Base-by-base conservation (phyloP, 371 early-diverging fungal species). In the Choanephora cucurbitarum region DNA sequence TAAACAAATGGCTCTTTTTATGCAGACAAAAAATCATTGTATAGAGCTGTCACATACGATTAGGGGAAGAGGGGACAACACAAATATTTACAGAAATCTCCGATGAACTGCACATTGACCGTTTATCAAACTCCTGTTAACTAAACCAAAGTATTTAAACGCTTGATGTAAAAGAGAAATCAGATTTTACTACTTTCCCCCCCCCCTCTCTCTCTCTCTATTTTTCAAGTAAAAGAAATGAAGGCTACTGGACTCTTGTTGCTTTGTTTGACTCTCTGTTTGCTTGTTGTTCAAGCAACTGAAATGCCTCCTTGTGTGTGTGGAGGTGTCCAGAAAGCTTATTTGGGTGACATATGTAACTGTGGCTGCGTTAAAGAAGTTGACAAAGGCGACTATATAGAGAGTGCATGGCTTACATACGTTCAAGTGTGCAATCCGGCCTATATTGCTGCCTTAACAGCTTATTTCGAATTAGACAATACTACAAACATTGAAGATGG, bases 401-500 rank as follows among this genome's bases (percentile, higher is more conserved):
- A 23, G 21, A 21, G 5, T 13, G 45, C 7, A 45, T 45, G 21
- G 14, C 3, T 6, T 13, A 34, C 14, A 11, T 57, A 50, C n/a
- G 22, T 34, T 19, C 8, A n/a, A 18, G 18, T 5, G 37, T 57
- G 50, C 31, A 50, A 50, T 22, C 31, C 21, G 6, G 18, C 15
- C 5, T 23, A 23, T 19, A 15, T 51, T 17, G 40, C 50, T 5
- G 37, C 19, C 17, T 22, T 58, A 11, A 37, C 44, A 28, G 10
- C 18, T 5, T 24, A 15, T 39, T 43, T 58, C 39, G 32, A n/a
- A 8, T 4, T 24, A 2, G 1, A 58, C 1, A 50, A 51, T 40
- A 33, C 44, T 37, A 24, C 18, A 1, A 37, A 39, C 10, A 51
- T 28, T 28, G 58, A 58, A 50, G 58, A 58, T 8, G 45, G 58